phyloP scores from a whole-genome alignment of 2,329 filamentous ascomycete genomes.

The Nakataea oryzae region DNA sequence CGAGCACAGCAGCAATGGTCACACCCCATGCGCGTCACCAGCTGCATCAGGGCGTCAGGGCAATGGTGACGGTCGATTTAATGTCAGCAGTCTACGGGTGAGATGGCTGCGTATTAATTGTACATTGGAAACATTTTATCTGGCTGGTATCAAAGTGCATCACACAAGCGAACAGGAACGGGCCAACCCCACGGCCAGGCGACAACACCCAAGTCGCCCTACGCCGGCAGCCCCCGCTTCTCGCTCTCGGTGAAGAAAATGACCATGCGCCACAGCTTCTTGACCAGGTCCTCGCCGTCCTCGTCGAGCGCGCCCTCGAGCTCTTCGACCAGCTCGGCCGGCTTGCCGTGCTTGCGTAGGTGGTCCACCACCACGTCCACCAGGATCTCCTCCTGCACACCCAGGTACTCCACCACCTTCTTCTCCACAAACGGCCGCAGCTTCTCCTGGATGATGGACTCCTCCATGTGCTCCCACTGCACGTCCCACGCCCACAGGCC shows the following conservation, averaged over 20 bases:
- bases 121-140: too few species aligned
- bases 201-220: slow-evolving; percentile 8
- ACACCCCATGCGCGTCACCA: too few species aligned
- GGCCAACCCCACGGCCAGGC: too few species aligned
- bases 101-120: too few species aligned
- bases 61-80: too few species aligned
- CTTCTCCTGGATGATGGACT: slow-evolving; percentile 70
- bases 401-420: slow-evolving; percentile 94
- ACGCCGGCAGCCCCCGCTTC: slow-evolving; percentile 73
- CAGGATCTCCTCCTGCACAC: slow-evolving; percentile 90
- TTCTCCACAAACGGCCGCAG: slow-evolving; percentile 93
- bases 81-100: too few species aligned
- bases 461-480: slow-evolving; percentile 85
- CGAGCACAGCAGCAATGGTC: too few species aligned
- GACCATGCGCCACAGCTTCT: slow-evolving; percentile 96
- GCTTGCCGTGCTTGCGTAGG: slow-evolving; percentile 61
- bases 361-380: slow-evolving; percentile 90
- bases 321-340: slow-evolving; percentile 75
- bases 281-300: slow-evolving; percentile 85
- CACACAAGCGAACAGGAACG: too few species aligned
- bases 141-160: too few species aligned
- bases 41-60: too few species aligned
- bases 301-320: slow-evolving; percentile 86
- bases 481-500: slow-evolving; percentile 89
- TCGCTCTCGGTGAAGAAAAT: slow-evolving; percentile 96